Evolutionary conservation across 2,329 filamentous ascomycete species (phyloP), one percentile per base, ranked within the genome.

Genomic region (Exophiala mesophila): DNA sequence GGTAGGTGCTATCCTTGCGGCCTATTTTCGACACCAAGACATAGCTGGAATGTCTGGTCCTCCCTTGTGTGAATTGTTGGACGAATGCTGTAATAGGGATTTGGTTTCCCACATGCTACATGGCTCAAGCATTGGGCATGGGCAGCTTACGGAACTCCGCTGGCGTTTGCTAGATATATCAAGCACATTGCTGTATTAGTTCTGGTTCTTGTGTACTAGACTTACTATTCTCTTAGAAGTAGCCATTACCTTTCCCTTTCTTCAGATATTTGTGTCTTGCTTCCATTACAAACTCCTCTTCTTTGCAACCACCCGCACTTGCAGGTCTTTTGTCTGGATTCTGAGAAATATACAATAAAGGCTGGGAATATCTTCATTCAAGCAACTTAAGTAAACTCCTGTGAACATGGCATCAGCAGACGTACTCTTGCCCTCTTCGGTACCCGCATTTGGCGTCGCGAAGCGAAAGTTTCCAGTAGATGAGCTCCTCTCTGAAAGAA

Each of bases 351-450:
- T 6, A 26, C 23, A 26, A 26, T 26, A 26, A 6, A 26, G 6
- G 12, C 23, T 26, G 6, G 23, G 12, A 12, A 26, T 26, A 7
- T 26, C 23, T 26, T 6, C 12, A 26, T 26, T 26, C 12, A 6
- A 26, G 23, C 23, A 26, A 12, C 12, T 26, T 12, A n/a, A n/a
- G n/a, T n/a, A n/a, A n/a, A 16, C 18, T 23, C 16, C 17, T n/a
- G 16, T 20, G 29, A 38, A 13, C n/a, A 49, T 52, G 49, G 46
- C 49, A 39, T 42, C 46, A 19, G 44, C 35, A 30, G 40, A 47
- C 32, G 44, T 49, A 30, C 49, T 49, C 24, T n/a, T 32, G 28
- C 43, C 39, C 33, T 15, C 30, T 17, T 18, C 35, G 10, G 12
- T 26, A 12, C 12, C 41, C 9, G 19, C 21, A 12, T 38, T 45